Evolutionary conservation across 1,284 basidiomycete species (phyloP).

Genomic region (Ustilago bromivora): DNA sequence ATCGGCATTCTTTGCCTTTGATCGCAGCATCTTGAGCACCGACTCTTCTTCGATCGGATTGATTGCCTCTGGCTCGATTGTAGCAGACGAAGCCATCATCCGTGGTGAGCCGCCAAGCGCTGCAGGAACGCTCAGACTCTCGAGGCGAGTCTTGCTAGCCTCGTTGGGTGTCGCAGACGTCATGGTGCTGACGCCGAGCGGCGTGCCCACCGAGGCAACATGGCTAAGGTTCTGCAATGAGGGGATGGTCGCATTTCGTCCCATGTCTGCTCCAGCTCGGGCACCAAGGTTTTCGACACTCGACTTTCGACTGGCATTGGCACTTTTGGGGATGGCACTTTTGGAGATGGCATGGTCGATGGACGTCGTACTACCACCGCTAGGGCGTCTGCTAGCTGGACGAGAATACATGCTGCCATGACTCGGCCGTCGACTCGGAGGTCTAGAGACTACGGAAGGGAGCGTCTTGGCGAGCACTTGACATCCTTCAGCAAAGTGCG

Average conservation of each 20-base stretch:
- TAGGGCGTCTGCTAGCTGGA: constrained; percentile 33
- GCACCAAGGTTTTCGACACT: constrained; percentile 23
- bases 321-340: constrained; percentile 5
- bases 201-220: constrained; percentile 40
- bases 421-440: constrained; percentile 42
- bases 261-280: constrained; percentile 7
- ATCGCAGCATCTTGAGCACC: constrained; percentile 35
- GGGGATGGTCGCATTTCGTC: background rate
- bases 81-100: constrained; percentile 35
- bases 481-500: constrained; percentile 50
- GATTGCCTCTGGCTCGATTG: constrained; percentile 31
- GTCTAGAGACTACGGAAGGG: constrained; percentile 41
- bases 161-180: constrained; percentile 38
- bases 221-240: constrained; percentile 30
- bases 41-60: constrained; percentile 43
- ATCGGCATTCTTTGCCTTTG: constrained; percentile 26
- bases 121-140: constrained; percentile 13
- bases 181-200: constrained; percentile 49
- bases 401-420: constrained; percentile 32
- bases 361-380: constrained; percentile 31
- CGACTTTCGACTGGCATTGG: constrained; percentile 31
- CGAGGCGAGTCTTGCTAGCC: constrained; percentile 20
- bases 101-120: constrained; percentile 36
- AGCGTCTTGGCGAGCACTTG: constrained; percentile 50
- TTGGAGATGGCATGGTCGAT: constrained; percentile 14